Evolutionary conservation across 352 stramenopile species (phyloP).

Genomic region (Phytophthora brassicae): DNA sequence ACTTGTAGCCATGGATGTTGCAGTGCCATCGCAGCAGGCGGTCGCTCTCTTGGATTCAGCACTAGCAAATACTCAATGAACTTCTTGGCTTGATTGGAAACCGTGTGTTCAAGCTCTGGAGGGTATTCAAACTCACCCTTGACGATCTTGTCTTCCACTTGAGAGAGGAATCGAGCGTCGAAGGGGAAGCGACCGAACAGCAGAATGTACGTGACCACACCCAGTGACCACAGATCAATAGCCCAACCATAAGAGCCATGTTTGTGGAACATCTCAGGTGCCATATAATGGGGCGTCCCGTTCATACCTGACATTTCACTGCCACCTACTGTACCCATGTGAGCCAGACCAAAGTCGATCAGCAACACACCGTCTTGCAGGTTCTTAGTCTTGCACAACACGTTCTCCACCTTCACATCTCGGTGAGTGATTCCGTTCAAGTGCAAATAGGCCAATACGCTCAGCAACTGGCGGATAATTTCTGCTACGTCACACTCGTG

Average conservation of each 20-base stretch:
- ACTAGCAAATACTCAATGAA: constrained; percentile 82
- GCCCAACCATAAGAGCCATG: constrained; percentile 54
- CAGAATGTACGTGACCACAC: constrained; percentile 72
- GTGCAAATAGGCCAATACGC: constrained; percentile 73
- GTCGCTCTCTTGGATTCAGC: constrained; percentile 55
- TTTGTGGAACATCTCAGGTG: constrained; percentile 79
- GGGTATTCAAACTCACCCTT: constrained; percentile 64
- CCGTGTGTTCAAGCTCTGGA: constrained; percentile 42
- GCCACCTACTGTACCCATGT: constrained; percentile 43
- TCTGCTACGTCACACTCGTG: constrained; percentile 64
- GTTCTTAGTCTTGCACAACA: constrained; percentile 59
- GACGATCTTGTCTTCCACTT: constrained; percentile 84
- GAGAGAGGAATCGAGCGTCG: constrained; percentile 77
- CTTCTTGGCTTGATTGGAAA: constrained; percentile 68
- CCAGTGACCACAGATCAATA: constrained; percentile 81
- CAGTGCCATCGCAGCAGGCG: constrained; percentile 59
- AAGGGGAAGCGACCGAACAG: constrained; percentile 78
- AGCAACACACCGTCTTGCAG: constrained; percentile 58
- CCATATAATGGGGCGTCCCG: constrained; percentile 85
- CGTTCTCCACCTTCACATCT: constrained; percentile 85
- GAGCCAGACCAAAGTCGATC: constrained; percentile 82
- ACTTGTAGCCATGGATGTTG: constrained; percentile 73
- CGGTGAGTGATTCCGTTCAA: constrained; percentile 75
- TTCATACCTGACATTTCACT: constrained; percentile 76
- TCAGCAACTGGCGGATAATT: constrained; percentile 67